These are phyloP conservation scores for Vitellaria paradoxa DNA, from an alignment of 179 eudicot genomes.

Conservation along the genomic window DNA sequence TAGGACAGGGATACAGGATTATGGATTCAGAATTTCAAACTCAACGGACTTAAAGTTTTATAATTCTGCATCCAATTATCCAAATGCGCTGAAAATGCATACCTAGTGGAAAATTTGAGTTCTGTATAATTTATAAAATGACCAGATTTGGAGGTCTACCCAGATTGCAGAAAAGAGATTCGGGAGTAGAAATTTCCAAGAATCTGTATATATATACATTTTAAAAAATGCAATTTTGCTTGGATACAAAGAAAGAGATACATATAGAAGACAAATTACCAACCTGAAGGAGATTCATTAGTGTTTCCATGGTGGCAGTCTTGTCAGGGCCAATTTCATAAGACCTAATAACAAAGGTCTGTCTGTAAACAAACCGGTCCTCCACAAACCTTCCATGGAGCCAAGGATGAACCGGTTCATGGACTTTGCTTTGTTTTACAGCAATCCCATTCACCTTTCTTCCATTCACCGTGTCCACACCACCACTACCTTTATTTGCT, in stretches of 20 bases:
- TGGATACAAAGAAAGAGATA: neutral
- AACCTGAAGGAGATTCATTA: conserved; percentile 78
- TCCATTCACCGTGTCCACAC: conserved; percentile 46
- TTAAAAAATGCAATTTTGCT: no score
- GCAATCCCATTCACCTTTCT: conserved; percentile 51
- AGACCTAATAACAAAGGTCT: conserved; percentile 59
- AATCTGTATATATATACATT: no score
- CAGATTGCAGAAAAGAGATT: no score
- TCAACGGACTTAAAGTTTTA: no score
- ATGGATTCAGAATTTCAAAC: no score
- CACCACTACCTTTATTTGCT: conserved; percentile 26
- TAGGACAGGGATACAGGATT: no score
- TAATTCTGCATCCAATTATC: no score
- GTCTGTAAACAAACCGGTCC: conserved; percentile 47
- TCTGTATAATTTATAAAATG: no score
- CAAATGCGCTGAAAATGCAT: no score
- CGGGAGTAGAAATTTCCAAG: no score
- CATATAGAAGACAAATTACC: neutral
- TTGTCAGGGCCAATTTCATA: conserved; percentile 77
- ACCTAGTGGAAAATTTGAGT: no score
- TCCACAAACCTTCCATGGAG: conserved; percentile 58
- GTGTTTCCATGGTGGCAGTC: conserved; percentile 77
- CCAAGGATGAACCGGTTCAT: conserved; percentile 32
- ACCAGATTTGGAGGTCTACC: no score
- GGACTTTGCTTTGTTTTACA: neutral